Base-by-base conservation (phyloP, 139 green algal genomes). In the Chlorella ohadii region DNA sequence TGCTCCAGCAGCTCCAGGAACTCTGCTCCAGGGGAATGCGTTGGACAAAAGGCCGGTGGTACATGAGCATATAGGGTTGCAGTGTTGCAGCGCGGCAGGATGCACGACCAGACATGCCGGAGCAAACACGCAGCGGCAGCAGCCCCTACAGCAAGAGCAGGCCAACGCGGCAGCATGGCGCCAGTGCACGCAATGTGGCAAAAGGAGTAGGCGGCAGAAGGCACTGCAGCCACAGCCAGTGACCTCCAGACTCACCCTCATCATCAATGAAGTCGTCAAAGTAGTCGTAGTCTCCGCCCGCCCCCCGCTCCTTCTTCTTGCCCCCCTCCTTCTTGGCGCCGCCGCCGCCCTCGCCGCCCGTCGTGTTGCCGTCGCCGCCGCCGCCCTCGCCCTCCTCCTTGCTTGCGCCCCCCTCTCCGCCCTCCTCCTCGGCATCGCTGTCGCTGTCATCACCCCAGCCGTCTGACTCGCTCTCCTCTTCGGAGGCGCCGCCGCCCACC, bases 181-280 rank as follows among this genome's bases (percentile, higher is more conserved):
- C n/a, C n/a, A n/a, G n/a, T n/a, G n/a, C n/a, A n/a, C n/a, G n/a
- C n/a, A n/a, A n/a, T n/a, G n/a, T n/a, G n/a, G n/a, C n/a, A n/a
- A n/a, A n/a, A n/a, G n/a, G n/a, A n/a, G n/a, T n/a, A n/a, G n/a
- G n/a, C n/a, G n/a, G n/a, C n/a, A n/a, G n/a, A n/a, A n/a, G n/a
- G n/a, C n/a, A n/a, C n/a, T n/a, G n/a, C n/a, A n/a, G n/a, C n/a
- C n/a, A n/a, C n/a, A n/a, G n/a, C n/a, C n/a, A n/a, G 64, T 4
- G 4, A 3, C 61, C 59, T 31, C n/a, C 28, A n/a, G 19, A 0
- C 79, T 28, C 31, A 84, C 79, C 85, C 15, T 61, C 73, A 44
- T 89, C 85, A 41, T 89, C 85, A 5, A 89, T 89, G 23, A 74
- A 89, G 20, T 84, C 66, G 39, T 89, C 85, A 38, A 81, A 81